phyloP scores from a whole-genome alignment of 2,329 filamentous ascomycete species.

The Fusarium transvaalense region DNA sequence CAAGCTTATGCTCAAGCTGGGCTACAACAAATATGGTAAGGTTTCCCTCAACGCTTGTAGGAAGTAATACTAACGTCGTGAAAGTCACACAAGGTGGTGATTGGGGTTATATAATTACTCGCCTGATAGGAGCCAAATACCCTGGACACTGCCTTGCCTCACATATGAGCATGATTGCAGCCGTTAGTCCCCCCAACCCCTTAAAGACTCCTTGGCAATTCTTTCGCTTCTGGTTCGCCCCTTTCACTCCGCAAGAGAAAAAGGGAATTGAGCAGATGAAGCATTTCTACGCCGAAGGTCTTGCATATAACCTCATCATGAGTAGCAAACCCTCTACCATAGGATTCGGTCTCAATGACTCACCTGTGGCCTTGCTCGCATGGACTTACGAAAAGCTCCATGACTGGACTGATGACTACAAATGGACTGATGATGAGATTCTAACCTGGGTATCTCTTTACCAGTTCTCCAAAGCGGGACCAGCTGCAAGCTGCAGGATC shows the following conservation, averaged over 20 bases:
- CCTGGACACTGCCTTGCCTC: not conserved
- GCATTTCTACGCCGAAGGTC: conserved; percentile 34
- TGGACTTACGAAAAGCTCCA: conserved; percentile 88
- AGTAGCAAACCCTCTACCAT: conserved; percentile 80
- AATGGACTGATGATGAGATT: conserved; percentile 82
- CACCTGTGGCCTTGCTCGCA: conserved; percentile 75
- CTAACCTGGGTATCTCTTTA: conserved; percentile 82
- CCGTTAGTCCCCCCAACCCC: not conserved
- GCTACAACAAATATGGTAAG: not conserved
- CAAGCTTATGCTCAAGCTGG: not conserved
- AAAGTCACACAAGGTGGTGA: conserved; percentile 5
- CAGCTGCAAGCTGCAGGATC: conserved; percentile 77
- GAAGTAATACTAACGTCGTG: not conserved
- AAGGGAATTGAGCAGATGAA: not conserved
- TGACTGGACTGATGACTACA: conserved; percentile 79
- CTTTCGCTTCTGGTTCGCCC: not conserved
- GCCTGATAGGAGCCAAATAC: not conserved
- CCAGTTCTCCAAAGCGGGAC: conserved; percentile 76
- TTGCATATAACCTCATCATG: conserved; percentile 46
- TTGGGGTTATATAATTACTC: not conserved
- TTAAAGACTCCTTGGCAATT: not conserved
- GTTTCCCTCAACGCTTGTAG: accelerated
- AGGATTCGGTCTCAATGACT: conserved; percentile 76
- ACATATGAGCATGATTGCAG: not conserved
- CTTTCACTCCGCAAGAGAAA: not conserved